Evolutionary conservation across 306 rosid genomes (phyloP).

Genomic region (Styphnolobium japonicum): DNA sequence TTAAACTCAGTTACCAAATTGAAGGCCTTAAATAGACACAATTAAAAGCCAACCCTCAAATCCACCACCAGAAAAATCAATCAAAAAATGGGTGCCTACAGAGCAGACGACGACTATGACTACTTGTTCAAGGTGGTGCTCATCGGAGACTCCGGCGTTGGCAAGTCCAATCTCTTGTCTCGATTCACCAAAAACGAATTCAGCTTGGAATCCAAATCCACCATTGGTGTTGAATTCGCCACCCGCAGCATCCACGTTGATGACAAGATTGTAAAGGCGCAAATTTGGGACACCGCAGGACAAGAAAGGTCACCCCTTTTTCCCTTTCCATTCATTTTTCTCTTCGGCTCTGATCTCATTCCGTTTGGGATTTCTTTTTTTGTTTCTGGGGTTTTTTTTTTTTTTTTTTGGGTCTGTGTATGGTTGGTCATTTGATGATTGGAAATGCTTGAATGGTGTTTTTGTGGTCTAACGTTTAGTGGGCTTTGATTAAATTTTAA

Average conservation of each 20-base stretch:
- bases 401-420: neutral
- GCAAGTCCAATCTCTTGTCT: constrained; percentile 76
- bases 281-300: constrained; percentile 94
- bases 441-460: constrained; percentile 1
- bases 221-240: constrained; percentile 86
- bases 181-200: constrained; percentile 79
- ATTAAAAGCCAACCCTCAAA: constrained; percentile 12
- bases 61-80: no score
- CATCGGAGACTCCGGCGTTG: constrained; percentile 90
- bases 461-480: neutral
- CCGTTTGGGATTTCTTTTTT: neutral
- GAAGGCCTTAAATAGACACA: neutral
- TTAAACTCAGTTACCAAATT: neutral
- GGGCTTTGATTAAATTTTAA: constrained; percentile 6
- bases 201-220: constrained; percentile 77
- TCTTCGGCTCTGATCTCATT: constrained; percentile 3
- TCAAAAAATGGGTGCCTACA: constrained; percentile 78
- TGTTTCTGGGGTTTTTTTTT: neutral
- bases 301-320: constrained; percentile 61
- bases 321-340: neutral
- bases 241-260: constrained; percentile 81
- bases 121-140: constrained; percentile 79
- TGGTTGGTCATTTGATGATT: neutral
- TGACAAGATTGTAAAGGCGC: constrained; percentile 83
- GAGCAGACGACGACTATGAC: constrained; percentile 80